Evolutionary conservation across 495 filamentous ascomycete genomes (phyloP), one percentile per base, ranked within the genome.

Genomic region (Xylaria curta): DNA sequence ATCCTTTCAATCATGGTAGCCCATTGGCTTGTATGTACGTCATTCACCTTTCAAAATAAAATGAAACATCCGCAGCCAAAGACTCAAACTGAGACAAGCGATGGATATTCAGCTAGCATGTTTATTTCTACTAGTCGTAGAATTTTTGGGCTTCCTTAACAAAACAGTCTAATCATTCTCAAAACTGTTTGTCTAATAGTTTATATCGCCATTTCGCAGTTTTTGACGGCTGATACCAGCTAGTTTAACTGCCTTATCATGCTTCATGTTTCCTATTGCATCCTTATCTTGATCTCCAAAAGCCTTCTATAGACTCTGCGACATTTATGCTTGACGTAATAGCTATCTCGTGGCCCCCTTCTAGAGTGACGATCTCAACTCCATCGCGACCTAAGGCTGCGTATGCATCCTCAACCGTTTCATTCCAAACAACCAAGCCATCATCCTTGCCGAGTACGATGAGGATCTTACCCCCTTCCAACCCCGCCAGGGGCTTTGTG

Each of bases 371-470:
- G 42, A 86, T 80, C 51, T 86, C 83, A n/a, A 88, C 75, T 26
- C 81, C 82, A 1, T 83, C 78, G 7, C 74, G 73, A 0, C 86
- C 86, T 36, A 89, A 70, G 2, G 80, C 78, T 5, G 78, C 71
- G 9, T 68, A 76, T 3, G 82, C 81, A 76, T 89, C 88, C 46
- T 84, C 83, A 1, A 84, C 76, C 58, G 85, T 56, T 79, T 95
- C 87, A 36, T 85, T 79, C 47, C 80, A 80, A 0, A 84, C 71
- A 54, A 91, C 79, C 13, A 90, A 81, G n/a, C 83, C 78, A 79
- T 91, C 89, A n/a, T 76, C 76, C 49, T 80, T 79, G 0, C 85
- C 89, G 8, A 87, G 77, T 17, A 91, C 72, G 15, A 91, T 72
- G 7, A 87, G 72, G 13, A 87, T 78, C 75, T 83, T 86, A 21